Conservation (phyloP, 2,329 filamentous ascomycete species). For the Ceratocystiopsis brevicomis region DNA sequence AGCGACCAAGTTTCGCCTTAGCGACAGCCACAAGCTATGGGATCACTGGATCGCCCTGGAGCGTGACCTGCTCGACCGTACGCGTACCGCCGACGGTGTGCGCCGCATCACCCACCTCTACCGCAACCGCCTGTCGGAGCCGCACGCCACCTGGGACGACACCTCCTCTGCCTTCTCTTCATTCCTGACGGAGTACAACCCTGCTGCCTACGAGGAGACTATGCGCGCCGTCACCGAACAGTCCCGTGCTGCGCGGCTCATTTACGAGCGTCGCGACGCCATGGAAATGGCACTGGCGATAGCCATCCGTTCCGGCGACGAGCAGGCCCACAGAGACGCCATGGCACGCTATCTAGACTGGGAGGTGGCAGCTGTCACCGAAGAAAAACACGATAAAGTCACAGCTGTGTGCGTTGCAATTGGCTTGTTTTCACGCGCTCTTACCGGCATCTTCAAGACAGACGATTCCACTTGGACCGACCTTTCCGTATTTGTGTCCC, state of each 20-base stretch:
- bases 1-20: conserved; percentile 53
- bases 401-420: conserved; percentile 33
- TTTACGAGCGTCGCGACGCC: conserved; percentile 44
- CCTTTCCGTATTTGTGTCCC: conserved; percentile 56
- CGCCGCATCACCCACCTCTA: conserved; percentile 51
- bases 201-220: conserved; percentile 49
- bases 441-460: conserved; percentile 48
- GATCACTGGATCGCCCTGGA: conserved; percentile 58
- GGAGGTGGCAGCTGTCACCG: conserved; percentile 48
- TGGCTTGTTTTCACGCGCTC: conserved; percentile 61
- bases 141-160: conserved; percentile 55
- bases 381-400: conserved; percentile 28
- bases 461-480: conserved; percentile 69
- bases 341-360: conserved; percentile 63
- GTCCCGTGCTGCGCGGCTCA: conserved; percentile 42
- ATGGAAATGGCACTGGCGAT: conserved; percentile 48
- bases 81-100: conserved; percentile 35
- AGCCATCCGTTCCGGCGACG: conserved; percentile 36
- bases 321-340: conserved; percentile 29
- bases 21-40: conserved; percentile 64
- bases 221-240: conserved; percentile 50
- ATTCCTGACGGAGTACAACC: conserved; percentile 54
- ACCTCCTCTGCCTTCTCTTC: conserved; percentile 58
- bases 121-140: conserved; percentile 48
- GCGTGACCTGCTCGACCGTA: conserved; percentile 43